A percentile compares a stretch with the other conserved stretches of the same genome.
Evolutionary conservation across 208 protist genomes (phyloP).

Genomic region (Trypanosoma cruzi): DNA sequence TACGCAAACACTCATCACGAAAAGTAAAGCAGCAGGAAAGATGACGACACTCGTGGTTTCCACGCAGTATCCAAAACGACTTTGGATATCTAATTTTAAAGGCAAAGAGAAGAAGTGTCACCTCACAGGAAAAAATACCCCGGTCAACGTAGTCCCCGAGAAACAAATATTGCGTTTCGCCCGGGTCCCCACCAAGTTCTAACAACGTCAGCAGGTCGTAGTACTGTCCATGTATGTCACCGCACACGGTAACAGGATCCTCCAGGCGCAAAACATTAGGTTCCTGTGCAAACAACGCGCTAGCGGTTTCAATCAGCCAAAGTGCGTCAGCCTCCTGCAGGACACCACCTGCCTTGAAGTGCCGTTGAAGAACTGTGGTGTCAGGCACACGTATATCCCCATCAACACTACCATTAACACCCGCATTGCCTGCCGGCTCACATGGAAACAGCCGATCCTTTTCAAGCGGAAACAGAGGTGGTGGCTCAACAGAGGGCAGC

Average conservation of each 20-base stretch:
- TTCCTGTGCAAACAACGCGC: conserved; percentile 44
- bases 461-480: conserved; percentile 18
- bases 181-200: conserved; percentile 46
- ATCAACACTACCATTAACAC: background rate
- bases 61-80: conserved; percentile 80
- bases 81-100: conserved; percentile 77
- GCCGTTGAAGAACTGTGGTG: conserved; percentile 27
- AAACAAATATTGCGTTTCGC: conserved; percentile 96
- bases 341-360: conserved; percentile 37
- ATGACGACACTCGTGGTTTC: conserved; percentile 93
- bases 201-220: conserved; percentile 89
- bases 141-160: conserved; percentile 96
- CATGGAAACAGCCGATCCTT: conserved; percentile 12
- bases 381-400: conserved; percentile 6
- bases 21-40: conserved; percentile 91
- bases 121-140: conserved; percentile 54
- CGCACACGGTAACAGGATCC: conserved; percentile 88
- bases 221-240: conserved; percentile 95
- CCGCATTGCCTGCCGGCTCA: background rate
- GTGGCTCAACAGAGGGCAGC: conserved; percentile 12
- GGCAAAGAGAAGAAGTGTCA: conserved; percentile 70
- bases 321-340: conserved; percentile 15
- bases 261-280: conserved; percentile 51
- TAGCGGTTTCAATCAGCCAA: conserved; percentile 6
- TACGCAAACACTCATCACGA: conserved; percentile 81